phyloP scores from a whole-genome alignment of 2,329 filamentous ascomycete genomes.

The Penicillium sp. region DNA sequence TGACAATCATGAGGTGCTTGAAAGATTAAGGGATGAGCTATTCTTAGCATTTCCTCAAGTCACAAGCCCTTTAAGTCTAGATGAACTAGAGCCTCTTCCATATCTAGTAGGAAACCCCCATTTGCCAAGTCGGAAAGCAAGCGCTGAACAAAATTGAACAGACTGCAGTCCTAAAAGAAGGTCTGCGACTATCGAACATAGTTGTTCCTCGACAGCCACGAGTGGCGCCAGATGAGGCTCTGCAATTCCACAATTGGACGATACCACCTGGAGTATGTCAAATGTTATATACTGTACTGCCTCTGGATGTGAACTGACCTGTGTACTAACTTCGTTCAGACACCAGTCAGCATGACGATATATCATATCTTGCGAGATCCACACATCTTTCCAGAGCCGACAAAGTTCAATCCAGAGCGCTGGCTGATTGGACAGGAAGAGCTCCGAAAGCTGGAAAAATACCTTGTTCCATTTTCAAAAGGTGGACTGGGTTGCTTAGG shows the following conservation, averaged over 20 bases:
- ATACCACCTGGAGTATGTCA: conserved; percentile 21
- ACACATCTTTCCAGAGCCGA: conserved; percentile 31
- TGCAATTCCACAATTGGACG: conserved; percentile 14
- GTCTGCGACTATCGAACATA: conserved; percentile 21
- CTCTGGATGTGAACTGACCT: background rate
- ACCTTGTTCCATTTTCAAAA: conserved; percentile 30
- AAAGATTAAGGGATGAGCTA: conserved; percentile 7
- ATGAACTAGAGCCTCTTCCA: conserved; percentile 5
- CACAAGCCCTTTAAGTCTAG: background rate
- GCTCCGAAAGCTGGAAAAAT: conserved; percentile 17
- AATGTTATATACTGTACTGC: background rate
- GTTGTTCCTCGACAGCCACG: conserved; percentile 23
- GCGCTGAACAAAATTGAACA: conserved; percentile 3
- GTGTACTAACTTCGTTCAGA: conserved; percentile 4
- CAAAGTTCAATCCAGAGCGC: conserved; percentile 30
- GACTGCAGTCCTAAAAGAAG: conserved; percentile 31
- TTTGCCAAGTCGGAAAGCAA: too few relatives aligned
- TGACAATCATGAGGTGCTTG: conserved; percentile 4
- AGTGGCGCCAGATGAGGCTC: conserved; percentile 16
- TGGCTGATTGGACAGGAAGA: conserved; percentile 25
- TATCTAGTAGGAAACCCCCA: conserved; percentile 10
- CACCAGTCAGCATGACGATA: conserved; percentile 21
- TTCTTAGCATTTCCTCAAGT: background rate
- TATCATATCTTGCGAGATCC: conserved; percentile 19
- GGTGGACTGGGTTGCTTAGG: conserved; percentile 31